These are phyloP conservation scores for Mycena albidolilacea DNA, from an alignment of 768 basidiomycete species.

Conservation along the genomic window DNA sequence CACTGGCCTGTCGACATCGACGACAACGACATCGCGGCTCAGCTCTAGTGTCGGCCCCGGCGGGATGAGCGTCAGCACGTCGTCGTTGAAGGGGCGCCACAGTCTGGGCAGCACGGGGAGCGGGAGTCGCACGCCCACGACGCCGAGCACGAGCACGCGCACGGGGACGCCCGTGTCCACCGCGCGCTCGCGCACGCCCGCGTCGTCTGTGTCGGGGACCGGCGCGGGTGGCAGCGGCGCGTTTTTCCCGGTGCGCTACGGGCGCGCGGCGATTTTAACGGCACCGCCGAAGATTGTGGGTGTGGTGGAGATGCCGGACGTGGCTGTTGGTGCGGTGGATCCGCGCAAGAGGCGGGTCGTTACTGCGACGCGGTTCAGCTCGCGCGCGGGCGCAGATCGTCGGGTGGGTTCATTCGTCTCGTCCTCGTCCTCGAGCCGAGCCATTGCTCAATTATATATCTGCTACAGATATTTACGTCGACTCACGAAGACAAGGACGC, in stretches of 20 bases:
- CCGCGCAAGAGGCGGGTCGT: slow-evolving; percentile 87
- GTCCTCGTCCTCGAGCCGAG: slow-evolving; percentile 3
- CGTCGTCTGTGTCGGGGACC: slow-evolving; percentile 46
- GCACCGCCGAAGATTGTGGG: slow-evolving; percentile 89
- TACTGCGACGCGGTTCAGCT: slow-evolving; percentile 91
- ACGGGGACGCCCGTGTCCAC: slow-evolving; percentile 55
- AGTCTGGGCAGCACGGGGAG: slow-evolving; percentile 43
- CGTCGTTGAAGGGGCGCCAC: slow-evolving; percentile 27
- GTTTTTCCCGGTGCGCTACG: slow-evolving; percentile 66
- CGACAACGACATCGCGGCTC: slow-evolving; percentile 23
- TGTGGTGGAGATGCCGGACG: slow-evolving; percentile 89
- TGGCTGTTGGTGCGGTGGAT: slow-evolving; percentile 92
- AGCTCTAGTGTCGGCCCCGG: slow-evolving; percentile 18
- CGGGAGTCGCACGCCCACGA: slow-evolving; percentile 58
- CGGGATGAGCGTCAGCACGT: slow-evolving; percentile 25
- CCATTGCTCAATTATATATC: neutral
- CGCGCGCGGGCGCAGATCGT: slow-evolving; percentile 84
- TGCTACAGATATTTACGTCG: slow-evolving; percentile 81
- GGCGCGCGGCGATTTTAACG: slow-evolving; percentile 82
- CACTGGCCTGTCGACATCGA: slow-evolving; percentile 15
- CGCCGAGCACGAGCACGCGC: slow-evolving; percentile 61
- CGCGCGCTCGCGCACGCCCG: slow-evolving; percentile 56
- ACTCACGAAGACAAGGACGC: slow-evolving; percentile 77
- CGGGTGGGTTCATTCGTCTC: slow-evolving; percentile 67
- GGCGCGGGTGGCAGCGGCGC: slow-evolving; percentile 38